Conservation (phyloP, 805 yeast species). For the Wickerhamiella kurtzmanii region DNA sequence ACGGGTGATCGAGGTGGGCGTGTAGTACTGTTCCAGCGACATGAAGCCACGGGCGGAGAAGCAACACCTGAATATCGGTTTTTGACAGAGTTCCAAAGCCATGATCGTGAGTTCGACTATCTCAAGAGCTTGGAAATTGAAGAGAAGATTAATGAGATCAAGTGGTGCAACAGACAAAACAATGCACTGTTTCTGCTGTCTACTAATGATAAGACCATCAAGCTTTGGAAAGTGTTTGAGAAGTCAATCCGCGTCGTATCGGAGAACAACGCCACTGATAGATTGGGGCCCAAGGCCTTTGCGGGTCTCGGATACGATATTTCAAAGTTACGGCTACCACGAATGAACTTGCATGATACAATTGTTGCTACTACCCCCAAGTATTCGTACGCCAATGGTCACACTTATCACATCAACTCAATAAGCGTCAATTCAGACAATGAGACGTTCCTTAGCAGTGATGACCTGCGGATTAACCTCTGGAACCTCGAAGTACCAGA, state of each 20-base stretch:
- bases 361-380: constrained; percentile 92
- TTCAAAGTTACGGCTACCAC: constrained; percentile 57
- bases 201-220: constrained; percentile 96
- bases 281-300: constrained; percentile 20
- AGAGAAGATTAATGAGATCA: constrained; percentile 93
- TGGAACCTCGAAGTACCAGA: constrained; percentile 94
- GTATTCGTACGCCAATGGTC: constrained; percentile 85
- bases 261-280: constrained; percentile 68
- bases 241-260: constrained; percentile 82
- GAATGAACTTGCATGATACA: constrained; percentile 84
- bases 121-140: constrained; percentile 91
- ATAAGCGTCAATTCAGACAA: constrained; percentile 90
- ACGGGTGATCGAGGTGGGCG: constrained; percentile 99
- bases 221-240: constrained; percentile 91
- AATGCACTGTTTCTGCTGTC: constrained; percentile 81
- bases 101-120: constrained; percentile 97
- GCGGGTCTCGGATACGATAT: constrained; percentile 16
- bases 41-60: not conserved
- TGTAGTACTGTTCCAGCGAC: constrained; percentile 88
- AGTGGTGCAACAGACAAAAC: constrained; percentile 84
- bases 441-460: constrained; percentile 85
- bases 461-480: constrained; percentile 85
- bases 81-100: constrained; percentile 93
- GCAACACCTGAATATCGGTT: constrained; percentile 60
- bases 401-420: constrained; percentile 95